Percentiles rank a stretch among this genome's conserved stretches.
phyloP scores from a whole-genome alignment of 2,329 filamentous ascomycete genomes.

The Neopestalotiopsis clavispora region DNA sequence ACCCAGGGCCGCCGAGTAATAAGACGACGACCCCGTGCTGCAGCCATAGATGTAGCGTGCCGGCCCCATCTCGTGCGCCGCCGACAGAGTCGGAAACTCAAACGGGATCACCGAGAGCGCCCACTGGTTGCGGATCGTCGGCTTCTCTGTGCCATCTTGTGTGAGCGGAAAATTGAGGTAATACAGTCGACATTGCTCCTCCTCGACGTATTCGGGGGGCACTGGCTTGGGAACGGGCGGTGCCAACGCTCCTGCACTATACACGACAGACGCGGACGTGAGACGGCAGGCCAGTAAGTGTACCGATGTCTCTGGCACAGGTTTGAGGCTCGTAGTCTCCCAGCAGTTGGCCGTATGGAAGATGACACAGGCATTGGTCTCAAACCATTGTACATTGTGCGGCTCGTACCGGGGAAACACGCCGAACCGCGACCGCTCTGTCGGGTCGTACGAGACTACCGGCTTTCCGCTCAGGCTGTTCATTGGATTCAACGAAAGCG shows the following conservation, averaged over 20 bases:
- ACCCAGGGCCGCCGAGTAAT: conserved; percentile 64
- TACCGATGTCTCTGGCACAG: conserved; percentile 45
- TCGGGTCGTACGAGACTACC: conserved; percentile 63
- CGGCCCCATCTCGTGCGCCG: conserved; percentile 57
- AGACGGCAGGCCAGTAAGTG: conserved; percentile 71
- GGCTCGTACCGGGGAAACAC: conserved; percentile 69
- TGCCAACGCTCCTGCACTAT: conserved; percentile 66
- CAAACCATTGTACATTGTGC: conserved; percentile 66
- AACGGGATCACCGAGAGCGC: conserved; percentile 68
- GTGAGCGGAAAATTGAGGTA: conserved; percentile 67
- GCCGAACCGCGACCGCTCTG: conserved; percentile 65
- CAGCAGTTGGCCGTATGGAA: conserved; percentile 76
- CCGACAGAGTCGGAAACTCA: conserved; percentile 68
- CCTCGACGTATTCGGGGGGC: conserved; percentile 50
- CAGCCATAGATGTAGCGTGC: conserved; percentile 72
- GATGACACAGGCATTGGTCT: conserved; percentile 70
- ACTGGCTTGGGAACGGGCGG: conserved; percentile 50
- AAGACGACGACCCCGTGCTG: conserved; percentile 58
- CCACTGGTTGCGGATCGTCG: conserved; percentile 64
- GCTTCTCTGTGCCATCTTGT: conserved; percentile 23
- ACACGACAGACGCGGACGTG: conserved; percentile 69
- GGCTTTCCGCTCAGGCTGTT: conserved; percentile 62
- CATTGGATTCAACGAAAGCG: conserved; percentile 66
- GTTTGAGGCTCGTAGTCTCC: conserved; percentile 52
- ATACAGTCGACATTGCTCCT: conserved; percentile 72